Evolutionary conservation across 352 stramenopile species (phyloP).

Genomic region (Blastocystis sp.): DNA sequence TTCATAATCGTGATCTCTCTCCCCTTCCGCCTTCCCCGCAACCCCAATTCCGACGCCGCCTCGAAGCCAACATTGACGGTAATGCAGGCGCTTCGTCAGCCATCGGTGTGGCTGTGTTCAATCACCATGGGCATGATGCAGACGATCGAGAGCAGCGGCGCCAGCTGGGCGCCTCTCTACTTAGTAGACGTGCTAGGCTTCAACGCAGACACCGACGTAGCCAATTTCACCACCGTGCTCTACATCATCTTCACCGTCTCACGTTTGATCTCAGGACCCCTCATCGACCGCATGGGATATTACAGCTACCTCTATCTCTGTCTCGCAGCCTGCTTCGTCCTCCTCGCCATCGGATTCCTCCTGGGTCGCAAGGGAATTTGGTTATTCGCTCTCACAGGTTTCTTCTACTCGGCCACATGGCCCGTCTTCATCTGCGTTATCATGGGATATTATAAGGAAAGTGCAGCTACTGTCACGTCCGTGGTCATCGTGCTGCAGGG

Average conservation of each 20-base stretch:
- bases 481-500: slow-evolving; percentile 15
- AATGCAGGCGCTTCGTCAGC: no score
- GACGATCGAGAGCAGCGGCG: background rate
- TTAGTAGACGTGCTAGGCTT: background rate
- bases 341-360: background rate
- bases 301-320: background rate
- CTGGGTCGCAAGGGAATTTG: background rate
- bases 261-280: background rate
- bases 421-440: background rate
- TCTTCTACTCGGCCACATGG: background rate
- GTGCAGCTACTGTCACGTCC: background rate
- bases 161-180: background rate
- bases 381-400: background rate
- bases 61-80: no score
- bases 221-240: background rate
- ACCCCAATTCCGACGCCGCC: background rate
- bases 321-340: background rate
- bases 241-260: background rate
- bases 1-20: background rate
- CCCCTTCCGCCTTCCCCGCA: background rate
- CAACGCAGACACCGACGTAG: background rate
- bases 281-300: background rate
- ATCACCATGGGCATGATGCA: background rate
- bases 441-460: slow-evolving; percentile 20
- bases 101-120: background rate